Evolutionary conservation across 768 basidiomycete genomes (phyloP), one percentile per base, ranked within the genome.

Genomic region (Pholiota conissans): DNA sequence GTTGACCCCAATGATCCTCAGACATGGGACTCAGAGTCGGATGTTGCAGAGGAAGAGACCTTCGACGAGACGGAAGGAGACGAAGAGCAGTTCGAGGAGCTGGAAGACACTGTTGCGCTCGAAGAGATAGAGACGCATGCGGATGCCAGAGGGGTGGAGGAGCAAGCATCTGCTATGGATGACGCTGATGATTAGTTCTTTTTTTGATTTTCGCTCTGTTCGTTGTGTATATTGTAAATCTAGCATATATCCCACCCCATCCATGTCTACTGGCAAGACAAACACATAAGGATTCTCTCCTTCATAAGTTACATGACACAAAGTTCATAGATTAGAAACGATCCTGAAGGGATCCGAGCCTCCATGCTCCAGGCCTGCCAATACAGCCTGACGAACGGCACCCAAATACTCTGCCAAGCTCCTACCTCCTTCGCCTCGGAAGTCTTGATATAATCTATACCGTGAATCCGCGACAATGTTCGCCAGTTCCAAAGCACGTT

Each of bases 401-500:
- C 79, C 80, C 30, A 97, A 73, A 68, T 97, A 96, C 56, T 88
- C 87, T 7, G 78, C 80, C 42, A 97, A 69, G 57, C 82, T 74
- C 37, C 83, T 77, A 7, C 85, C 85, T 27, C 83, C 80, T 46
- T 81, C 77, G 49, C 77, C 78, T 24, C 89, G 76, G 71, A 96
- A 97, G 69, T 93, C 93, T 61, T 91, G 85, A 65, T 95, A 94
- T 13, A 97, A 72, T 63, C 84, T 84, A 72, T 91, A 90, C 42
- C 91, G 82, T 58, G 93, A 92, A 69, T 95, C 93, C 0, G 93
- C 94, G 5, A 98, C 87, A 29, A 91, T 76, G 62, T 91, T 93
- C n/a, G 85, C 85, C 4, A 98, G 79, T 45, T 88, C 77, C 58
- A 98, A 72, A 0, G 89, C 86, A 8, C 82, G 81, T 62, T 89